phyloP scores from a whole-genome alignment of 441 rosid genomes.

The Pelargonium cotyledonis region DNA sequence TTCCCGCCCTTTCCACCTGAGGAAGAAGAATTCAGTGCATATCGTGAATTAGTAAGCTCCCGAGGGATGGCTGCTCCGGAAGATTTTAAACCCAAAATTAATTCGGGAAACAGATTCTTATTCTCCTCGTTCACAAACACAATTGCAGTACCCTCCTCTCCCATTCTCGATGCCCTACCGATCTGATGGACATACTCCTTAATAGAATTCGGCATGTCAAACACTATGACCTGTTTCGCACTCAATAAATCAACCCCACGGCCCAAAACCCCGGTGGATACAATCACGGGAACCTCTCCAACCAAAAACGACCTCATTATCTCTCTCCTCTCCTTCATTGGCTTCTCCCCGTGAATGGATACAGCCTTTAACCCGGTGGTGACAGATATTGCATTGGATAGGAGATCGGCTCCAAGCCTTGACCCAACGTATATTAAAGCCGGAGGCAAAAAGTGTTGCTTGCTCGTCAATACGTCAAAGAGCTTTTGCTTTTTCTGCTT shows the following conservation, averaged over 20 bases:
- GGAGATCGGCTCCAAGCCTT: constrained; percentile 82
- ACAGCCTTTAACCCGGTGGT: constrained; percentile 66
- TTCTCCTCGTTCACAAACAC: constrained; percentile 63
- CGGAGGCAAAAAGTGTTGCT: constrained; percentile 72
- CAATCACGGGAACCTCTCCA: constrained; percentile 72
- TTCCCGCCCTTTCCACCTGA: constrained; percentile 36
- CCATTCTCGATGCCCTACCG: constrained; percentile 83
- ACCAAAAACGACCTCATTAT: constrained; percentile 54
- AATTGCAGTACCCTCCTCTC: constrained; percentile 62
- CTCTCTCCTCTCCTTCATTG: constrained; percentile 87
- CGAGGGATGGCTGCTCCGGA: constrained; percentile 71
- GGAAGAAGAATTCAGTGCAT: constrained; percentile 22
- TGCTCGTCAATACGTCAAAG: constrained; percentile 67
- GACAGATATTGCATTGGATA: constrained; percentile 61
- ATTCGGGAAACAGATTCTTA: constrained; percentile 57
- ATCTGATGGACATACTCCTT: constrained; percentile 79
- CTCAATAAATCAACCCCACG: constrained; percentile 74
- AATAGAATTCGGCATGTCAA: constrained; percentile 78
- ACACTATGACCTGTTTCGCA: constrained; percentile 75
- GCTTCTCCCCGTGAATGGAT: constrained; percentile 84
- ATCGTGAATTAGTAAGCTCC: constrained; percentile 52
- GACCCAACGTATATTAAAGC: constrained; percentile 74
- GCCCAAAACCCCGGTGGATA: constrained; percentile 73
- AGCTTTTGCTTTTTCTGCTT: constrained; percentile 91
- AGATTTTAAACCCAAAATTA: constrained; percentile 46